Evolutionary conservation across 108 stramenopile genomes (phyloP), one percentile per base, ranked within the genome.

Genomic region (Seminavis robusta): DNA sequence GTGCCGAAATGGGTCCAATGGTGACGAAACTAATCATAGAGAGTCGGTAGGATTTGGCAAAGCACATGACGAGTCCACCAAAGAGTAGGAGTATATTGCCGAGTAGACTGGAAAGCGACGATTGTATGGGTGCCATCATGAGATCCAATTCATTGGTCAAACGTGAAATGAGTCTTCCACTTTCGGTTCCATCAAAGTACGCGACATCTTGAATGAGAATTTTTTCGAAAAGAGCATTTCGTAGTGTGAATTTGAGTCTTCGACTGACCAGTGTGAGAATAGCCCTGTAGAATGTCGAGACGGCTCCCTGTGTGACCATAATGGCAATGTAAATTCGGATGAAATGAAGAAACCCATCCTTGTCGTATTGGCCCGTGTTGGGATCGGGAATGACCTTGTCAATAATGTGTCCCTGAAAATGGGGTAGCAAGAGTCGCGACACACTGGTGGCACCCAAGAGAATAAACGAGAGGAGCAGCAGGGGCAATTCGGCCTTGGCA

Each of bases 111-210:
- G 67, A 65, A 13, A 79, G 49, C 25, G 73, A 73, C 13, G 34
- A 47, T 23, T 73, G 62, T 44, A 73, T 74, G 48, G 77, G 77
- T n/a, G 70, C 23, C 69, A 79, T 72, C 77, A 79, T 79, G 21
- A 65, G 31, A 40, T 73, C 61, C 47, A 64, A 50, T 64, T 92
- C 90, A 37, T 77, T 71, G 2, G 88, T 57, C 11, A 90, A 65
- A 24, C 84, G 52, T 19, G 81, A 81, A 13, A 85, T 52, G 4
- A 90, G 52, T 31, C 84, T 77, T 5, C 88, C 88, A 19, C 77
- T 68, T 56, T 65, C 52, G 13, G 47, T 77, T 25, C 7, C n/a
- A 67, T 90, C 88, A 53, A 84, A 86, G 63, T 80, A 86, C 5
- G 70, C 58, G 17, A 70, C 49, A 34, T 90, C 88, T 61, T 90